Conservation (phyloP, 352 stramenopile genomes). For the Salisapilia sapeloensis region DNA sequence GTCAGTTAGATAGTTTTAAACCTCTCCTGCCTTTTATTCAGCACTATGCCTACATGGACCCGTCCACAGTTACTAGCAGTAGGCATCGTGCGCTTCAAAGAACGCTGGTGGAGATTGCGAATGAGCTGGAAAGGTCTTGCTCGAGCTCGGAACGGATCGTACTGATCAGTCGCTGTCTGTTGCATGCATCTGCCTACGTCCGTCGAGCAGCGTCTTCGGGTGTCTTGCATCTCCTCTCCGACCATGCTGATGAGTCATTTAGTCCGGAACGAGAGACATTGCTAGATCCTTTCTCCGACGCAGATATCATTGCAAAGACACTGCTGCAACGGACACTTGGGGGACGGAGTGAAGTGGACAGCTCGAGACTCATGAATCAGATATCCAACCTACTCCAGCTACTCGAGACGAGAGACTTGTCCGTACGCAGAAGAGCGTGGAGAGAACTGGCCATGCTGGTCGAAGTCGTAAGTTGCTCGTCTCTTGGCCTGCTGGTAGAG, state of each 20-base stretch:
- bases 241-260: not conserved
- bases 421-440: too few species aligned
- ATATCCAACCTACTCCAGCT: too few species aligned
- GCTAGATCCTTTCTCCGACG: not conserved
- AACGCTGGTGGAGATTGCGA: conserved; percentile 18
- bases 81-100: conserved; percentile 12
- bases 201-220: conserved; percentile 24
- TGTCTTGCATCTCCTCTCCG: conserved; percentile 12
- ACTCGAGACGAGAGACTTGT: too few species aligned
- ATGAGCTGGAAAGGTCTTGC: conserved; percentile 14
- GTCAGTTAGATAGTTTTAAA: too few species aligned
- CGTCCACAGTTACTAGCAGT: conserved; percentile 5
- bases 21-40: conserved; percentile 23
- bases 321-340: too few species aligned
- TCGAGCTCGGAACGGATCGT: conserved; percentile 5
- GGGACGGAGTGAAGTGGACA: too few species aligned
- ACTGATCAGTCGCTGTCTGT: conserved; percentile 23
- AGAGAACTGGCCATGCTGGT: too few species aligned
- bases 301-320: too few species aligned
- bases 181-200: conserved; percentile 28
- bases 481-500: too few species aligned
- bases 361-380: too few species aligned
- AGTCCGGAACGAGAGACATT: not conserved
- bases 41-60: conserved; percentile 35
- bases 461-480: too few species aligned